Evolutionary conservation across 768 basidiomycete genomes (phyloP).

Genomic region (Xerocomellus chrysenteron): DNA sequence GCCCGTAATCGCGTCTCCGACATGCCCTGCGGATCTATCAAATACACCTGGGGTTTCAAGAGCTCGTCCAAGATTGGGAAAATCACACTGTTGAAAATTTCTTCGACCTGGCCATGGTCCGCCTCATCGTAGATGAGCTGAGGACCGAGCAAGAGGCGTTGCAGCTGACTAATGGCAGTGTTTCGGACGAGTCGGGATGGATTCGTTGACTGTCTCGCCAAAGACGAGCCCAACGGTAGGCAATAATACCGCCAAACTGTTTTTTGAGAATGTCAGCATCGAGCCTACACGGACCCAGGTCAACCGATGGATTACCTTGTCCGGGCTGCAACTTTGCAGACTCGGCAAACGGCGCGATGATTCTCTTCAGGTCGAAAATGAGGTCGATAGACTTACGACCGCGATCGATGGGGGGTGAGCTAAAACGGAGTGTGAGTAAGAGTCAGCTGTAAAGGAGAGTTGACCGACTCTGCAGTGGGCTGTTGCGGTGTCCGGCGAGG

Average conservation of each 20-base stretch:
- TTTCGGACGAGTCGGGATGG: constrained; percentile 84
- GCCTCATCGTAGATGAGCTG: constrained; percentile 60
- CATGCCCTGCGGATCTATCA: constrained; percentile 82
- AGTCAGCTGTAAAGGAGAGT: neutral
- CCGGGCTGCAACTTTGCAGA: constrained; percentile 38
- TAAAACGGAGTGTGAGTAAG: constrained; percentile 24
- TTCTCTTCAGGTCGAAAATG: constrained; percentile 68
- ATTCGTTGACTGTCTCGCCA: constrained; percentile 81
- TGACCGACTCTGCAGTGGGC: constrained; percentile 50
- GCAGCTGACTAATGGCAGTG: constrained; percentile 72
- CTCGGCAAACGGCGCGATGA: constrained; percentile 59
- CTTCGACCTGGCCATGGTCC: constrained; percentile 64
- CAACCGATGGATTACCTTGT: constrained; percentile 24
- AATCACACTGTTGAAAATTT: constrained; percentile 84
- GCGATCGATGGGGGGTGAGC: constrained; percentile 76
- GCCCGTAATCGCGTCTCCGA: constrained; percentile 87
- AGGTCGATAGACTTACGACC: constrained; percentile 83
- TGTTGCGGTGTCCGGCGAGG: constrained; percentile 51
- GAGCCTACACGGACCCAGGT: neutral
- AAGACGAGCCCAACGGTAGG: constrained; percentile 68
- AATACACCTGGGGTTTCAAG: constrained; percentile 76
- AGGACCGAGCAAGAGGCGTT: constrained; percentile 81
- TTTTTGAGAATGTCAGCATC: constrained; percentile 19
- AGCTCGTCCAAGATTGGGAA: constrained; percentile 93
- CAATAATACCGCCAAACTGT: constrained; percentile 76